Evolutionary conservation across 2,329 filamentous ascomycete genomes (phyloP), one percentile per base, ranked within the genome.

Genomic region (Pseudogymnoascus sp.): DNA sequence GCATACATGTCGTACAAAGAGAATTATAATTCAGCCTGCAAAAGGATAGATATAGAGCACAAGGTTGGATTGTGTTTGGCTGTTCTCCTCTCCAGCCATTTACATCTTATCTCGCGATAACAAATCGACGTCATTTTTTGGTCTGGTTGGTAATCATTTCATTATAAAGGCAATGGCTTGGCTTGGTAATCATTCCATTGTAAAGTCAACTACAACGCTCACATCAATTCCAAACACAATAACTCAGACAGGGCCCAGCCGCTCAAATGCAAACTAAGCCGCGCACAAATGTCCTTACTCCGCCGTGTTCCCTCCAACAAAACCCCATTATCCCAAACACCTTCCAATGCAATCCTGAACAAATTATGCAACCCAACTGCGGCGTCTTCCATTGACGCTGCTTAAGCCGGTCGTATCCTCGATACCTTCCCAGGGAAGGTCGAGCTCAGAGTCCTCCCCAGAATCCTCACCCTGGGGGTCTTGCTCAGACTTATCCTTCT

Each of bases 371-470:
- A 57, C 51, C 51, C 51, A 57, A 7, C 51, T 57, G 1, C 29
- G 51, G 16, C 51, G 51, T 57, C 51, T 36, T 57, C 51, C 51
- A 57, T 57, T 57, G 6, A 57, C 47, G 47, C 47, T 34, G 14
- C 26, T 47, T 47, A 23, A 51, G n/a, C 51, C 62, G 40, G 61
- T 65, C 23, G 66, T 66, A 29, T 67, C 66, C 47, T 68, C 66
- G 40, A 69, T 66, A 34, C 68, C 68, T 47, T 69, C 68, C 68
- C 68, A 69, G 14, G 68, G 68, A 11, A 69, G 61, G n/a, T 68
- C 66, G 8, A 62, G 26, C 14, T 68, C 67, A 12, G 61, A 57
- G 12, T 64, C 62, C 34, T 63, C 47, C 45, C 63, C 61, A 21
- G 37, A 31, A 11, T 65, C 62, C 8, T 63, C 63, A 16, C 21